Conservation (phyloP, 192 early-diverging fungal genomes). For the Thamnidium elegans region DNA sequence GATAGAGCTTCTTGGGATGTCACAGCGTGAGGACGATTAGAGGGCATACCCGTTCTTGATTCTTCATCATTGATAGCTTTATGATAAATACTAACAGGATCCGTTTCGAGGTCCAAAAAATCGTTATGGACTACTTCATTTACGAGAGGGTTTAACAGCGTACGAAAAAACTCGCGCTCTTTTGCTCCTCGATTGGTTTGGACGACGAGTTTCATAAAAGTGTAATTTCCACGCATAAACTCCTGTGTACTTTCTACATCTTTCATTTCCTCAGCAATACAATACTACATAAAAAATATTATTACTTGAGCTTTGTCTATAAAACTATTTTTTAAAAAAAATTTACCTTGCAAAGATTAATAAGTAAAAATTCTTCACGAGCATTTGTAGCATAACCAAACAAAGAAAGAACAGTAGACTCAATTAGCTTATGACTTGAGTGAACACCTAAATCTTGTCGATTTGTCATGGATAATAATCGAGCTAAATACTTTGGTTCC, state of each 20-base stretch:
- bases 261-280: conserved; percentile 91
- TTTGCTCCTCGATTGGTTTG: conserved; percentile 95
- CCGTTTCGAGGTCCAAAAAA: conserved; percentile 86
- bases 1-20: conserved; percentile 77
- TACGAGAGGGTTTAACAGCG: conserved; percentile 80
- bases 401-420: conserved; percentile 85
- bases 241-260: conserved; percentile 85
- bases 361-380: conserved; percentile 94
- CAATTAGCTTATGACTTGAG: conserved; percentile 76
- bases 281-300: conserved; percentile 31
- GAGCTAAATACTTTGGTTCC: conserved; percentile 89
- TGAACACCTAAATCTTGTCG: conserved; percentile 64
- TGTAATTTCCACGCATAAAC: conserved; percentile 94
- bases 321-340: background rate
- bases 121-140: conserved; percentile 74
- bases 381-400: conserved; percentile 97
- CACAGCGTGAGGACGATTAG: conserved; percentile 71
- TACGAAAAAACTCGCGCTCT: conserved; percentile 87
- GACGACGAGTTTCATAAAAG: conserved; percentile 95
- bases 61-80: conserved; percentile 89
- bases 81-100: conserved; percentile 88
- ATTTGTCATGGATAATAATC: conserved; percentile 87
- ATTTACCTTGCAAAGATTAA: conserved; percentile 86
- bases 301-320: background rate
- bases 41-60: conserved; percentile 80